These are phyloP conservation scores for Anthracocystis setariae DNA, from an alignment of 1,284 basidiomycete genomes.

Conservation along the genomic window DNA sequence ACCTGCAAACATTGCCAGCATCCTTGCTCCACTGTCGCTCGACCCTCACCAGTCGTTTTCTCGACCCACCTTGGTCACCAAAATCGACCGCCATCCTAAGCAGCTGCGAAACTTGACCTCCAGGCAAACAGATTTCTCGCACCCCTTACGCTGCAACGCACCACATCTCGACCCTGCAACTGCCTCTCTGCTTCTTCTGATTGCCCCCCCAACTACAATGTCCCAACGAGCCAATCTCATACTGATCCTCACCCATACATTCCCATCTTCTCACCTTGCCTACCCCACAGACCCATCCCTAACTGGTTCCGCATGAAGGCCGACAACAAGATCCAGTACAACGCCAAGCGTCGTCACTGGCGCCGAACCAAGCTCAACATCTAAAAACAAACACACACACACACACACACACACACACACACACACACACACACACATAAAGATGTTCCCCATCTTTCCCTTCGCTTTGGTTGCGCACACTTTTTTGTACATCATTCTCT, in stretches of 20 bases:
- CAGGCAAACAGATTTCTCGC: too few relatives aligned
- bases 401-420: too few relatives aligned
- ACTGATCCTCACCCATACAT: constrained; percentile 11
- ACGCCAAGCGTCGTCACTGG: constrained; percentile 67
- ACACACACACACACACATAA: too few relatives aligned
- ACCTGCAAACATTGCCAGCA: too few relatives aligned
- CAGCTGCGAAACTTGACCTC: too few relatives aligned
- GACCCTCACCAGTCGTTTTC: too few relatives aligned
- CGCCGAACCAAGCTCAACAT: constrained; percentile 66
- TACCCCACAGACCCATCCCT: constrained; percentile 80
- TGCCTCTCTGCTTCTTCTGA: constrained; percentile 5
- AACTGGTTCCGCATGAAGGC: constrained; percentile 99
- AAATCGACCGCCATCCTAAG: too few relatives aligned
- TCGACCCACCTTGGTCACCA: too few relatives aligned
- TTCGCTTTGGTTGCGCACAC: not conserved
- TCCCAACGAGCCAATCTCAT: not conserved
- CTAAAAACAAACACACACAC: constrained; percentile 40
- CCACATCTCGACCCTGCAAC: too few relatives aligned
- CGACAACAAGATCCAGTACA: constrained; percentile 90
- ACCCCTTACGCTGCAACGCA: not conserved
- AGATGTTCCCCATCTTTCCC: too few relatives aligned
- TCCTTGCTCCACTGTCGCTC: too few relatives aligned
- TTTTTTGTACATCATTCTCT: constrained; percentile 4
- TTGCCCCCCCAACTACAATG: not conserved
- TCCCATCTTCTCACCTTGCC: not conserved